Percentiles rank a stretch among this genome's conserved stretches.
Conservation (phyloP, 192 early-diverging fungal species). For the Paraglomus brasilianum region DNA sequence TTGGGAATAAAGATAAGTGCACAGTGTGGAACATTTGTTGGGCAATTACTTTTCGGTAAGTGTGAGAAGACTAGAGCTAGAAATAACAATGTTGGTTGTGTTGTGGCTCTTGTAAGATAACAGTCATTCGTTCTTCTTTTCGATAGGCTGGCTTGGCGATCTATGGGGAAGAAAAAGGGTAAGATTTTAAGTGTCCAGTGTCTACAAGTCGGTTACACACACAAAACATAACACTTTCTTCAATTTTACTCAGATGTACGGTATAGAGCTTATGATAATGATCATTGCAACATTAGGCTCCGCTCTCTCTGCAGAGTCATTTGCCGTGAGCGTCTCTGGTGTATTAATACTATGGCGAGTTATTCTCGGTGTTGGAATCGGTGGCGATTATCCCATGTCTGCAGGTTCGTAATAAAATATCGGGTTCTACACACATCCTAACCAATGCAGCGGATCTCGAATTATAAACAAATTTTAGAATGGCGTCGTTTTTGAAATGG, state of each 20-base stretch:
- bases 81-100: too few species aligned
- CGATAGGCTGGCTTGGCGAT: too few species aligned
- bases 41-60: constrained; percentile 82
- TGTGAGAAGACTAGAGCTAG: too few species aligned
- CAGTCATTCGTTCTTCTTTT: too few species aligned
- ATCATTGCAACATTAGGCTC: constrained; percentile 83
- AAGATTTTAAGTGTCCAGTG: background rate
- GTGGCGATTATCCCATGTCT: constrained; percentile 95
- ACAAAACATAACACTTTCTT: background rate
- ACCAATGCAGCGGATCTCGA: background rate
- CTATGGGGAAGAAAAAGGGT: constrained; percentile 78
- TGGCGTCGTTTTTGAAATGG: background rate
- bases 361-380: constrained; percentile 89
- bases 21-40: constrained; percentile 86
- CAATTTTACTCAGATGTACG: constrained; percentile 61
- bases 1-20: constrained; percentile 82
- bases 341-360: constrained; percentile 86
- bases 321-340: constrained; percentile 58
- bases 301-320: constrained; percentile 70
- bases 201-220: background rate
- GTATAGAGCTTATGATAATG: constrained; percentile 87
- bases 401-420: constrained; percentile 44
- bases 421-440: background rate
- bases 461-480: background rate
- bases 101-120: too few species aligned